Evolutionary conservation across 306 rosid species (phyloP), one percentile per base, ranked within the genome.

Genomic region (Vachellia collinsii): DNA sequence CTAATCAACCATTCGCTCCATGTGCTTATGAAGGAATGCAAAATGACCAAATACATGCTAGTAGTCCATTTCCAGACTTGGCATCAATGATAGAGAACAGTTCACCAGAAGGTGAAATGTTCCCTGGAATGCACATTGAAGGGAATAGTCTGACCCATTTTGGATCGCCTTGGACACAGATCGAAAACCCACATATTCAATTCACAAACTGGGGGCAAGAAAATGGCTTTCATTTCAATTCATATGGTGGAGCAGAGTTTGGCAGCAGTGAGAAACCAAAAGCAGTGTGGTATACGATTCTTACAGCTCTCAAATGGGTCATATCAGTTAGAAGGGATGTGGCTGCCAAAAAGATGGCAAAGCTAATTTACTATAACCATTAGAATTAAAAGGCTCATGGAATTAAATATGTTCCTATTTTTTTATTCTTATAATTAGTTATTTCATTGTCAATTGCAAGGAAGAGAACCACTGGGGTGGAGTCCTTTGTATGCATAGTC

Each of bases 221-320:
- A 62, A 56, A 56, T 72, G 37, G 34, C 8, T n/a, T 66, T 38
- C 48, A 17, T 76, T 58, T 44, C 48, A 69, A 62, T 71, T 19
- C 84, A 34, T 75, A 64, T 64, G 70, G 41, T 20, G 85, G 56
- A 70, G 84, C 76, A 22, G 90, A 86, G 65, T 14, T 11, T 72
- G 76, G 64, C 23, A 42, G 53, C 75, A 83, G 13, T 25, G 84
- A 70, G 74, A 89, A 88, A 69, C 75, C 85, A 16, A 92, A 81
- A 85, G 93, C 85, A 42, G 76, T 77, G 62, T 85, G 91, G 91
- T 82, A 77, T 43, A 89, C 80, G 85, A 73, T 90, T 70, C 74
- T 53, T 13, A 83, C 75, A 36, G 82, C 75, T 69, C 48, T 90
- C 75, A 90, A 80, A 80, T 86, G 86, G 86, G 79, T 81, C 66